phyloP scores from a whole-genome alignment of 179 eudicot genomes.

The Silene coronaria region DNA sequence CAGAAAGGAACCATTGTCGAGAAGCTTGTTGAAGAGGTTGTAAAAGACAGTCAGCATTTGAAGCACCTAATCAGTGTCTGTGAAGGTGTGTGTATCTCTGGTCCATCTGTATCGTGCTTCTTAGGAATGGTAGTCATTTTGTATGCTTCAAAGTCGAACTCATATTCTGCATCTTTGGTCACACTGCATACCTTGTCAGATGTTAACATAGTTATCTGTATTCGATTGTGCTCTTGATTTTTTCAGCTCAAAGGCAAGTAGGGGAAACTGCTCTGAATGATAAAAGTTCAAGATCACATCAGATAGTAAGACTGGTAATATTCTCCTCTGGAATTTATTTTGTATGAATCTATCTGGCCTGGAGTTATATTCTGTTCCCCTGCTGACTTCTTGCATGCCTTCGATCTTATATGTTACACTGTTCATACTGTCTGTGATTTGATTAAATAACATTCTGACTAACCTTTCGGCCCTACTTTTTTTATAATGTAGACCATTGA shows the following conservation, averaged over 20 bases:
- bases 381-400: neutral
- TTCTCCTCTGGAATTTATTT: neutral
- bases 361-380: neutral
- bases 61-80: conserved; percentile 38
- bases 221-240: too few relatives aligned
- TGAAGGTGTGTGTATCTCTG: conserved; percentile 32
- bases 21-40: conserved; percentile 40
- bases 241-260: conserved; percentile 91
- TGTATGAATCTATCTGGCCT: neutral
- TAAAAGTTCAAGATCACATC: conserved; percentile 91
- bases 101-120: neutral
- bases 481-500: conserved; percentile 71
- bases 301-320: conserved; percentile 74
- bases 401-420: neutral
- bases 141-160: conserved; percentile 1
- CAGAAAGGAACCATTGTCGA: conserved; percentile 52
- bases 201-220: conserved; percentile 18
- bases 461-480: neutral
- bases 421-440: neutral
- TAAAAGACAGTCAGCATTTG: conserved; percentile 36
- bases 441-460: neutral
- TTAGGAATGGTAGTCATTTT: neutral
- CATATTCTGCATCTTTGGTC: neutral
- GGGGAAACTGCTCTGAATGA: conserved; percentile 95
- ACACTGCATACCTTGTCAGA: neutral